phyloP scores from a whole-genome alignment of 345 rosid species.

The Eucalyptus curtisii region DNA sequence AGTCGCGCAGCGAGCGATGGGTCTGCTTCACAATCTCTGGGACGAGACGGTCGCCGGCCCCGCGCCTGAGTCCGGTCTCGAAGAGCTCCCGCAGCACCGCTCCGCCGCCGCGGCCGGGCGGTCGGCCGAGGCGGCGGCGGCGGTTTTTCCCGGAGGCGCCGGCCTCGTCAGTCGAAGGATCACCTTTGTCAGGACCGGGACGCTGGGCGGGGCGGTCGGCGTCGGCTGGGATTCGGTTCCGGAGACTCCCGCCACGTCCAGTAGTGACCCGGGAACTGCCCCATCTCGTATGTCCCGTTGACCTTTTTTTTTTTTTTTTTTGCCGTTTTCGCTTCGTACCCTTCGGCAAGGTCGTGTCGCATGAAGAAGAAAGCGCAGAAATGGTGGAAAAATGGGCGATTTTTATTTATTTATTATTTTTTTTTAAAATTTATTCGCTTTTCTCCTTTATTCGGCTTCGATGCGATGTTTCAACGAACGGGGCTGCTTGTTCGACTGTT shows the following conservation, averaged over 20 bases:
- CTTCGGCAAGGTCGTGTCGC: not conserved
- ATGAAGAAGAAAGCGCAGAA: not conserved
- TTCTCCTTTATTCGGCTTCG: not conserved
- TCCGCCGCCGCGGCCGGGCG: not conserved
- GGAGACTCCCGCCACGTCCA: not conserved
- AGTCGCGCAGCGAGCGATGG: not conserved
- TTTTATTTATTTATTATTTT: not conserved
- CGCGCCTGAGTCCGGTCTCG: slow-evolving; percentile 1
- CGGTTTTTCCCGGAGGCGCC: not conserved
- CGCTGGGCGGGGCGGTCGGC: not conserved
- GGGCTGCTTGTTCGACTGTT: not conserved
- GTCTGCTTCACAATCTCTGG: slow-evolving; percentile 3
- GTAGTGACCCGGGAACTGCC: not conserved
- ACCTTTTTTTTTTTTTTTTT: not conserved
- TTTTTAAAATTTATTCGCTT: not conserved
- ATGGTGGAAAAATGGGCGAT: not conserved
- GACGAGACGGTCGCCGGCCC: slow-evolving; percentile 8
- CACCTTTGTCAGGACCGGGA: slow-evolving; percentile 24
- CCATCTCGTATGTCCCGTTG: not conserved
- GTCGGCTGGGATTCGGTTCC: not conserved
- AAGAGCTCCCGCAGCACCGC: not conserved
- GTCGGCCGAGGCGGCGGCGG: not conserved
- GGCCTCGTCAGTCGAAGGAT: slow-evolving; percentile 44
- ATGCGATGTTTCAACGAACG: not conserved
- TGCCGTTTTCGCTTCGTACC: not conserved